Evolutionary conservation across 495 filamentous ascomycete genomes (phyloP), one percentile per base, ranked within the genome.

Genomic region (Clavariopsis aquatica): DNA sequence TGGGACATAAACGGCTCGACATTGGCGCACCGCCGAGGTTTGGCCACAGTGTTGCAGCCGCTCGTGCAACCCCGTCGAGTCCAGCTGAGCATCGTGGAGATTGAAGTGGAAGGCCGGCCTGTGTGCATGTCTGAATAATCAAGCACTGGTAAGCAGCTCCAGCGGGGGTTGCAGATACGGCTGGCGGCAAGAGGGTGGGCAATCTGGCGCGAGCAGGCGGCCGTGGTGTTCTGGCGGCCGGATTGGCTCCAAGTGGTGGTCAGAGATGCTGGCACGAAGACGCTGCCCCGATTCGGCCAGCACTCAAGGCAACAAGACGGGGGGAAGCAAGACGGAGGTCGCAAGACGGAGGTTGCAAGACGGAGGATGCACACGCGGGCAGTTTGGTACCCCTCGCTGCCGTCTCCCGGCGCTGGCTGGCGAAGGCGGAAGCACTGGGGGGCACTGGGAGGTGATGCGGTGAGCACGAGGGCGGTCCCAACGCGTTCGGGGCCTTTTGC

Each of bases 261-360:
- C 54, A 34, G 29, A 54, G 54, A 3, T 24, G 2, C 23, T 57
- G 26, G 54, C 8, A 27, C 8, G n/a, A n/a, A 49, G 15, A 7
- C 9, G 26, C 9, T 52, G 22, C 34, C 47, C 62, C 54, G 54
- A 65, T 49, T 65, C 62, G 62, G 62, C 47, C 46, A 46, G 1
- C 23, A 3, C 54, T 52, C 62, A 58, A 65, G 62, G 62, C 62
- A 65, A 31, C 62, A 65, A 65, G 58, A 47, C 49, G 58, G 58
- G 29, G 15, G n/a, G n/a, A n/a, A n/a, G n/a, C n/a, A n/a, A n/a
- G n/a, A n/a, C n/a, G n/a, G n/a, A n/a, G n/a, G n/a, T n/a, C n/a
- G n/a, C n/a, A n/a, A n/a, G n/a, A n/a, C n/a, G n/a, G n/a, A n/a
- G n/a, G n/a, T n/a, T n/a, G n/a, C n/a, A n/a, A 34, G 31, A 5